Evolutionary conservation across 176 grass and related monocot species (phyloP).

Genomic region (Luzula sylvatica): DNA sequence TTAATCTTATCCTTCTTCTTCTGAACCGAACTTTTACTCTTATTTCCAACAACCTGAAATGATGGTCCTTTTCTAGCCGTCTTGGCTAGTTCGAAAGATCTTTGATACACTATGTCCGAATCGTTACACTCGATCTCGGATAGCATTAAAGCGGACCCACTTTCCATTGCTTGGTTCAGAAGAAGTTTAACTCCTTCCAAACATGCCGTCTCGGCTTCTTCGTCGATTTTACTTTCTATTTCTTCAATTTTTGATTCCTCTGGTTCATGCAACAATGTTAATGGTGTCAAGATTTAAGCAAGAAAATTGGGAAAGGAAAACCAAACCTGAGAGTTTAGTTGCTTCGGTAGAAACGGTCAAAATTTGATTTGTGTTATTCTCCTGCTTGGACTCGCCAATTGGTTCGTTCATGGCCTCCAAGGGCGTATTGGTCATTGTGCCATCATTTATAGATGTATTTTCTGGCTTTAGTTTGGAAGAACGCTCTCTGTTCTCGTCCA

Average conservation of each 20-base stretch:
- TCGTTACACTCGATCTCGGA: constrained; percentile 36
- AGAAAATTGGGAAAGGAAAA: constrained; percentile 1
- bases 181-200: constrained; percentile 57
- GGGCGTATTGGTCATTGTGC: constrained; percentile 10
- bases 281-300: neutral
- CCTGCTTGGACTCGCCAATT: neutral
- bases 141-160: constrained; percentile 44
- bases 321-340: constrained; percentile 5
- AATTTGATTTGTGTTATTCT: constrained; percentile 10
- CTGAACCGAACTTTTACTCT: neutral
- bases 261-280: constrained; percentile 14
- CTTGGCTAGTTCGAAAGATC: constrained; percentile 52
- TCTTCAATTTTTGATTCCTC: neutral
- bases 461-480: neutral
- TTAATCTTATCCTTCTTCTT: constrained; percentile 5
- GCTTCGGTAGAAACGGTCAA: neutral
- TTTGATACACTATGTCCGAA: constrained; percentile 54
- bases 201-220: constrained; percentile 17
- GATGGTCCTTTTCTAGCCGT: constrained; percentile 30
- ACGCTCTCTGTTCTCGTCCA: neutral
- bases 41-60: constrained; percentile 28
- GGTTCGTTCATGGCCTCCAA: constrained; percentile 15
- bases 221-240: constrained; percentile 14
- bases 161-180: constrained; percentile 54
- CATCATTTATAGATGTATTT: neutral